These are phyloP conservation scores for Cydonia oblonga DNA, from an alignment of 331 rosid species.

Conservation along the genomic window DNA sequence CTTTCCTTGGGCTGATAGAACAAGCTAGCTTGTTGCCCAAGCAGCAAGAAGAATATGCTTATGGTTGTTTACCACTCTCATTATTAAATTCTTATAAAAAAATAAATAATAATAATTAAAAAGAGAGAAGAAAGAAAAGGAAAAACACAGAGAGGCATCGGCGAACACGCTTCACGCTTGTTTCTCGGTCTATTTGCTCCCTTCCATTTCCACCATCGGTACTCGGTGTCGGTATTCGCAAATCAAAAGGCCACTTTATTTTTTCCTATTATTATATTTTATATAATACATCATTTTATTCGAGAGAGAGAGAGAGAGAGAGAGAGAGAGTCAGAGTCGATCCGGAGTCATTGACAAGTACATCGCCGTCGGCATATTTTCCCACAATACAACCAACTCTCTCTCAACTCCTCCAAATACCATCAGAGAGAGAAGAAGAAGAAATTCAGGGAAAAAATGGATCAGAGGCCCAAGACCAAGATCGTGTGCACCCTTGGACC, in stretches of 20 bases:
- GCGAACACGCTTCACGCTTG: not conserved
- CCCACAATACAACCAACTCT: not conserved
- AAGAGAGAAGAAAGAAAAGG: too few relatives aligned
- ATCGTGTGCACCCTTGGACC: constrained; percentile 95
- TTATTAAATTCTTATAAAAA: too few relatives aligned
- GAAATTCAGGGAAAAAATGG: too few relatives aligned
- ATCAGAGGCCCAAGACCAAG: constrained; percentile 71
- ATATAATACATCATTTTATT: too few relatives aligned
- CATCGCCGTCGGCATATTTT: not conserved
- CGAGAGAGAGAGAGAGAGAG: too few relatives aligned
- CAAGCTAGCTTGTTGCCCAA: not conserved
- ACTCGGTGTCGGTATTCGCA: not conserved
- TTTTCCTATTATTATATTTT: too few relatives aligned
- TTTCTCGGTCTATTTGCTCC: not conserved
- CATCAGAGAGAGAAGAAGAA: too few relatives aligned
- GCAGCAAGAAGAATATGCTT: not conserved
- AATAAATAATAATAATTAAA: too few relatives aligned
- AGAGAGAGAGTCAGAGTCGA: too few relatives aligned
- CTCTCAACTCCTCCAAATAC: not conserved
- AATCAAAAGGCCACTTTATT: not conserved
- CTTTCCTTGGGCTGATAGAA: not conserved
- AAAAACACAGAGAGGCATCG: not conserved
- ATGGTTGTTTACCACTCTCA: not conserved
- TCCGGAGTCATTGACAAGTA: too few relatives aligned
- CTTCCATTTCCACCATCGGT: not conserved